Conservation (phyloP, 2,329 filamentous ascomycete genomes). For the Diplodia sapinea region DNA sequence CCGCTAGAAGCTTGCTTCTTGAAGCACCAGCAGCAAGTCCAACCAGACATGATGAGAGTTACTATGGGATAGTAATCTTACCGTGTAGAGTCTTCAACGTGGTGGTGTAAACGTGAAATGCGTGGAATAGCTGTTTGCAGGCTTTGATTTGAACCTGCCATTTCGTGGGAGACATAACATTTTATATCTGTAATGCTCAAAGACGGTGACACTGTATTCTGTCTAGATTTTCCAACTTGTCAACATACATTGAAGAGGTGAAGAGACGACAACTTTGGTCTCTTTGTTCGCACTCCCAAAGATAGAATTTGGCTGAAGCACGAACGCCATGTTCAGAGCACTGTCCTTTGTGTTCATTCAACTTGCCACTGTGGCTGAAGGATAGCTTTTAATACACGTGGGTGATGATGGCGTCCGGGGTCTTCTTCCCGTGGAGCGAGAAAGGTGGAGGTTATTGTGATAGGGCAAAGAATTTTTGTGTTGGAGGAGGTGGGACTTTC, state of each 20-base stretch:
- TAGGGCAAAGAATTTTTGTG: background rate
- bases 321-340: background rate
- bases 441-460: background rate
- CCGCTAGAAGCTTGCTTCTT: background rate
- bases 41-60: background rate
- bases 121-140: background rate
- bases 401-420: background rate
- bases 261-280: background rate
- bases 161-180: background rate
- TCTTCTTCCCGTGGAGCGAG: background rate
- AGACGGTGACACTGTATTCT: background rate
- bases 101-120: background rate
- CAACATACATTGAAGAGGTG: background rate
- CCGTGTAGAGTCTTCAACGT: background rate
- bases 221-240: background rate
- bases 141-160: background rate
- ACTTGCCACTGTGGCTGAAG: background rate
- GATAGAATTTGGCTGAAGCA: background rate
- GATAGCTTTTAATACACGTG: background rate
- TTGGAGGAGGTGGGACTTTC: background rate
- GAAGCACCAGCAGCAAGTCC: slow-evolving; percentile 21
- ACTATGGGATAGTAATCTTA: background rate
- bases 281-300: background rate
- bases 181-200: background rate
- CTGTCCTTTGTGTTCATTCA: background rate